Base-by-base conservation (phyloP, 495 filamentous ascomycete genomes). In the Podospora appendiculata region DNA sequence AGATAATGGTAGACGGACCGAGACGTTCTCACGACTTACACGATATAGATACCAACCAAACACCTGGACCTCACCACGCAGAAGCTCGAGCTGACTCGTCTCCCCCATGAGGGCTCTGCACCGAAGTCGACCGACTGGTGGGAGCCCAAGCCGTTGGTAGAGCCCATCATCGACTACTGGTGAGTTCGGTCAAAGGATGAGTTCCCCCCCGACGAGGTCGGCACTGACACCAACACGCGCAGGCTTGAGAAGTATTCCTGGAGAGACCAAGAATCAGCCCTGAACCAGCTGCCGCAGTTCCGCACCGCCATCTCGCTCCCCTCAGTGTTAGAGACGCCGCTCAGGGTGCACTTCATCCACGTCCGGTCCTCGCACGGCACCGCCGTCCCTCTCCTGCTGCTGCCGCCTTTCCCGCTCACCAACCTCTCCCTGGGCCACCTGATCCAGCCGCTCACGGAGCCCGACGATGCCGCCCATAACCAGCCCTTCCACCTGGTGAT, bases 371-470 rank as follows among this genome's bases (percentile, higher is more conserved):
- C 63, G 11, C 70, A 70, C 42, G 34, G 63, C 9, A 64, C 81
- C 8, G 80, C 81, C 8, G 66, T 84, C 51, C 83, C 84, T 0
- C 62, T 87, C 45, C 70, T 87, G 14, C 73, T 87, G 45, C 62
- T 84, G 40, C 84, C 85, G 47, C 77, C 79, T 33, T 88, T 87
- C 71, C 87, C 87, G 8, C 80, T 89, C 11, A 81, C 78, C 42
- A 88, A 84, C 60, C 66, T 89, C 41, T 84, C 86, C 59, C 76
- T 84, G 13, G 77, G 71, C 11, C 83, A 85, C 44, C 64, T 90
- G 18, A 67, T 89, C 38, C 74, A 77, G 11, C 65, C 77, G 7
- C 73, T 90, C 48, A 77, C 75, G 0, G 57, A 67, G 2, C 75
- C 75, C 0, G 62, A 70, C 7, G 61, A 68, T 48, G 59, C 69